A percentile compares a stretch with the other conserved stretches of the same genome.
Conservation (phyloP, 805 yeast species). For the Candida railenensis region DNA sequence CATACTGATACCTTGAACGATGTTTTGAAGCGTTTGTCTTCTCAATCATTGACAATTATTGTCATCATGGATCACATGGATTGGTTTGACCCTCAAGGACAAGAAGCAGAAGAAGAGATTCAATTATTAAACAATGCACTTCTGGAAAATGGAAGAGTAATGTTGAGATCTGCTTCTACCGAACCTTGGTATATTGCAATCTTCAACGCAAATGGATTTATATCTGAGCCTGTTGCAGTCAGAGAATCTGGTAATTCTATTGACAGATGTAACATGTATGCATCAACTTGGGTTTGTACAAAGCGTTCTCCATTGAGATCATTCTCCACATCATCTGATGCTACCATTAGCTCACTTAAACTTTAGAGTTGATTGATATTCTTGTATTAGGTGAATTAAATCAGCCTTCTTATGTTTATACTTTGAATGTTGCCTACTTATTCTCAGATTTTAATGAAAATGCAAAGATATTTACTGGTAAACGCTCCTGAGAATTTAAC, state of each 20-base stretch:
- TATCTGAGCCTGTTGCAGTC: constrained; percentile 66
- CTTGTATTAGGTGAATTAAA: too few species aligned
- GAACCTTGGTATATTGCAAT: constrained; percentile 76
- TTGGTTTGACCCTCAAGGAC: constrained; percentile 73
- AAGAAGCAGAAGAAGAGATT: constrained; percentile 66
- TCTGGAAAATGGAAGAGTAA: constrained; percentile 66
- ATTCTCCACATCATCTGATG: constrained; percentile 4
- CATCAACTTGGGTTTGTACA: constrained; percentile 83
- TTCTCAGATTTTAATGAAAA: too few species aligned
- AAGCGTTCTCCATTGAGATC: constrained; percentile 27
- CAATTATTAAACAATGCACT: constrained; percentile 61
- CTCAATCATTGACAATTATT: constrained; percentile 68
- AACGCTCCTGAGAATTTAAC: too few species aligned
- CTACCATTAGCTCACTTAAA: constrained; percentile 1
- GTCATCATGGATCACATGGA: constrained; percentile 92
- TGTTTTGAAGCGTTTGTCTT: constrained; percentile 64
- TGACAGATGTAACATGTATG: constrained; percentile 85
- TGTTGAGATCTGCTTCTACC: constrained; percentile 72
- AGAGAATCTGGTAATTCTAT: constrained; percentile 64
- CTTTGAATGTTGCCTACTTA: too few species aligned
- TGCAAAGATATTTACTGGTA: too few species aligned
- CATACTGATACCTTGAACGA: constrained; percentile 81
- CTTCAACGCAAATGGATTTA: constrained; percentile 67
- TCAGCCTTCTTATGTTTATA: too few species aligned
- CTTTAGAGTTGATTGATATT: too few species aligned